Conservation (phyloP, 164 flowering plant species). For the Cinnamomum micranthum region DNA sequence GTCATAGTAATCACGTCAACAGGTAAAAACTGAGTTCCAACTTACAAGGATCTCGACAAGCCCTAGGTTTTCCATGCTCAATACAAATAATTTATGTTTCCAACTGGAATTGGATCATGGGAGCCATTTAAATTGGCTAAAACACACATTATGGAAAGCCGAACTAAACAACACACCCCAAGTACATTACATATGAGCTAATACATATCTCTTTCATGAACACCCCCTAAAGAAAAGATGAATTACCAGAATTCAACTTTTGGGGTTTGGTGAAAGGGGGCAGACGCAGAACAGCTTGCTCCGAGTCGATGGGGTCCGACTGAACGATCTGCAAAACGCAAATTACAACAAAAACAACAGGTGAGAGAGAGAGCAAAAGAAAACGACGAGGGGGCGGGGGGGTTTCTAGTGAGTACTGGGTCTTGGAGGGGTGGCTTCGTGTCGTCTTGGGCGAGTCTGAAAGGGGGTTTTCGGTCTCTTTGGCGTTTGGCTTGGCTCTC, state of each 20-base stretch:
- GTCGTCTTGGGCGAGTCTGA: constrained; percentile 54
- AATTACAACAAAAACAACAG: background rate
- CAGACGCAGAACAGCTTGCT: constrained; percentile 22
- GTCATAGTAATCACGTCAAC: too few relatives aligned
- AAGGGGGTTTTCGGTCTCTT: constrained; percentile 32
- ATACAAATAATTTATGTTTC: too few relatives aligned
- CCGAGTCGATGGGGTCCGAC: constrained; percentile 23
- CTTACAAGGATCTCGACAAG: too few relatives aligned
- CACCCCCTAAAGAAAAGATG: background rate
- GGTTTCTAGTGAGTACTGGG: constrained; percentile 35
- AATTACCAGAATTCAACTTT: background rate
- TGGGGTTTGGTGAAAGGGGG: constrained; percentile 16
- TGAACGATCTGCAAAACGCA: constrained; percentile 13
- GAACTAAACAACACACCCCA: too few relatives aligned
- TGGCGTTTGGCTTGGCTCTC: background rate
- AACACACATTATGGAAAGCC: too few relatives aligned
- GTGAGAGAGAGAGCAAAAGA: background rate
- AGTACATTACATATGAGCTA: too few relatives aligned
- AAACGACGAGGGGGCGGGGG: background rate
- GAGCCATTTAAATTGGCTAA: too few relatives aligned
- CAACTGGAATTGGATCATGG: too few relatives aligned
- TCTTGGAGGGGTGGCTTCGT: constrained; percentile 62
- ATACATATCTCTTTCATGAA: too few relatives aligned
- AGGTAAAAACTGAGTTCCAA: too few relatives aligned
- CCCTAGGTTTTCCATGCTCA: too few relatives aligned